Evolutionary conservation across 2,329 filamentous ascomycete species (phyloP), one percentile per base, ranked within the genome.

Genomic region (Aspergillus arachidicola): DNA sequence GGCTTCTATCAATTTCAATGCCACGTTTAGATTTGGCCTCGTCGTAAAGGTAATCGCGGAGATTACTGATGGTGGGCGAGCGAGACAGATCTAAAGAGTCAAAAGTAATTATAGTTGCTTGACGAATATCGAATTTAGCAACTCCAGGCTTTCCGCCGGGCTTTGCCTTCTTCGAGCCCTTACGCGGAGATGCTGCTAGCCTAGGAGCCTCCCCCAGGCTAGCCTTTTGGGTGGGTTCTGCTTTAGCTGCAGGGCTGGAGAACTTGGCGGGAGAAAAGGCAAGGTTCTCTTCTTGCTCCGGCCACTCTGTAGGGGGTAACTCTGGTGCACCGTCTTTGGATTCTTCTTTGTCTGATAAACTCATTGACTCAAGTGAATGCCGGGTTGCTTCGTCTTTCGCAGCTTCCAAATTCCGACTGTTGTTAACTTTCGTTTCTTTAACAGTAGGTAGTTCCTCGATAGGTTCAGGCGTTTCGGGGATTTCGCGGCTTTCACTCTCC

Each of bases 61-160:
- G 81, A 41, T 85, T 84, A 54, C 77, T 84, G 65, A 90, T 87
- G 6, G 92, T 91, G 0, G 82, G 79, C 1, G 85, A 82, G 68
- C 94, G 92, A 0, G 81, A 53, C 5, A 77, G 71, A n/a, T 88
- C 89, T 1, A 98, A 83, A 0, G 95, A 98, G 76, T 99, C 95
- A 30, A 98, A 85, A 0, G 92, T 93, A 66, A 98, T 89, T 65
- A 98, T 93, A 41, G 87, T 86, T 1, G 92, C 88, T 57, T 87
- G 83, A 10, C 79, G 80, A 1, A 81, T 78, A 59, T 86, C 81
- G 62, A 80, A 79, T 65, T 81, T 85, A 69, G 68, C 36, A 65
- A 67, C 61, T 65, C 65, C 38, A 58, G 65, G 63, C 73, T 77
- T 70, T 76, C 70, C 72, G 65, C 65, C 34, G 57, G 65, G 61